Conservation (phyloP, 2,329 filamentous ascomycete genomes). For the Cadophora sp. region DNA sequence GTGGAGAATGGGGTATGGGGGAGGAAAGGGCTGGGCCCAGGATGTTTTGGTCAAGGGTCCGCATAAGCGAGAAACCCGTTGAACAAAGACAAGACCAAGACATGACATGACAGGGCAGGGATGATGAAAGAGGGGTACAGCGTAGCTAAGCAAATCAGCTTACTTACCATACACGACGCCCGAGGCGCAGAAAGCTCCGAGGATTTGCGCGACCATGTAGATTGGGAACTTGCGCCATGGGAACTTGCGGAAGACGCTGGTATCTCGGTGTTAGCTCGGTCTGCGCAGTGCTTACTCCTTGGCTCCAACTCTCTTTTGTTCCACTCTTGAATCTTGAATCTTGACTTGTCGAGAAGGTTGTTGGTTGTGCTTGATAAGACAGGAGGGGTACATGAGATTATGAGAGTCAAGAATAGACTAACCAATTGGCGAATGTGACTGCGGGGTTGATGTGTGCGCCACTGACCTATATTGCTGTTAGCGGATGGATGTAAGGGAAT, state of each 20-base stretch:
- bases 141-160: neutral
- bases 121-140: neutral
- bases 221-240: conserved; percentile 74
- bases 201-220: conserved; percentile 68
- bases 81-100: no score
- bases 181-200: conserved; percentile 70
- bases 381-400: neutral
- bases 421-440: conserved; percentile 72
- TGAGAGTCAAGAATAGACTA: neutral
- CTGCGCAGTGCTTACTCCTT: neutral
- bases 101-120: no score
- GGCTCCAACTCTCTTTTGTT: neutral
- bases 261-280: conserved; percentile 13
- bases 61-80: neutral
- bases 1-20: neutral
- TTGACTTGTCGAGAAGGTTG: no score
- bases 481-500: neutral
- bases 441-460: conserved; percentile 75
- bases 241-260: conserved; percentile 64
- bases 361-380: no score
- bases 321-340: no score
- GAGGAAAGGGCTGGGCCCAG: no score
- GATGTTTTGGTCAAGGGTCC: neutral
- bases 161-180: conserved; percentile 50
- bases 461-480: conserved; percentile 30